Evolutionary conservation across 495 filamentous ascomycete genomes (phyloP), one percentile per base, ranked within the genome.

Genomic region (Glonium stellatum): DNA sequence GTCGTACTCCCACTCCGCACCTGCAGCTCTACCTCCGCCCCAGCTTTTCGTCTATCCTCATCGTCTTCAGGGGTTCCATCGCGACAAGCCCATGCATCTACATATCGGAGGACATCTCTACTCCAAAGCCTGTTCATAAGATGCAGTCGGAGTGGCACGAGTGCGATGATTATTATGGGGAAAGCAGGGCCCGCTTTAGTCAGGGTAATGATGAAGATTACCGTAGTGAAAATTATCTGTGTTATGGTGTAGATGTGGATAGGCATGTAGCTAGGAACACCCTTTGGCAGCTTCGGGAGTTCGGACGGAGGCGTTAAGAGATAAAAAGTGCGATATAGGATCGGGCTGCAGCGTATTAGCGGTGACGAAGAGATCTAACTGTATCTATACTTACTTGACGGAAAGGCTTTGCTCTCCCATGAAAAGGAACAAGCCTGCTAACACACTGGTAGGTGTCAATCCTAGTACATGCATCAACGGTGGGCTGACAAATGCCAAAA

Each of bases 391-490:
- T 27, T 73, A 80, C 78, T 87, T 88, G 8, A 85, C 80, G 12
- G 78, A 79, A n/a, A 87, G 71, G 46, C 81, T 84, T 62, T 89
- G 86, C 62, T 87, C 83, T 10, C 84, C 85, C 85, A 88, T 87
- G 70, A 87, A 88, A 54, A 89, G 71, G 67, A 88, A 88, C 12
- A 88, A 71, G 0, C 84, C 85, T 0, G 84, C 85, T 1, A 88
- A 74, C 6, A 88, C 85, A 41, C 81, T 84, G 0, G 84, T 88
- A 0, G 84, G 85, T 0, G 85, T 87, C 58, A 88, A 73, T 1
- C 85, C 85, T 15, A 88, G 75, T 4, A 87, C 80, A 60, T 81
- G 81, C 80, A 87, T 86, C 44, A 88, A 78, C 9, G 85, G 85
- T 9, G 86, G 85, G 63, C 78, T 80, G 59, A 85, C 63, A 67